A percentile compares a stretch with the other conserved stretches of the same genome.
Conservation (phyloP, 2,329 filamentous ascomycete species). For the Trichocomaceae sp. region DNA sequence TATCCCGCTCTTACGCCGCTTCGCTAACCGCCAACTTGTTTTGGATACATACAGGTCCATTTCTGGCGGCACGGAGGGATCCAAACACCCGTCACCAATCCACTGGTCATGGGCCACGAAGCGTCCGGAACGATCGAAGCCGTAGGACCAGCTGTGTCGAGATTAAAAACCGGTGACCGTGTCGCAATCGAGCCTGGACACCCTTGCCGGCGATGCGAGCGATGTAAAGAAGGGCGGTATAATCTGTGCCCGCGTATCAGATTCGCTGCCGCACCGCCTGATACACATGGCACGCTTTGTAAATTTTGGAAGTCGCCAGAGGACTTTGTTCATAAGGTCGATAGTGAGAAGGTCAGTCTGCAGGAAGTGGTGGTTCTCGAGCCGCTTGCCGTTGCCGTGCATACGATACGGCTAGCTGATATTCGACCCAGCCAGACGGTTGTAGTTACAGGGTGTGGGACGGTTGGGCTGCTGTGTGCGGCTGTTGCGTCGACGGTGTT, state of each 20-base stretch:
- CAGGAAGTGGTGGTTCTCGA: background rate
- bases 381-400: background rate
- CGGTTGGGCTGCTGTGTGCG: background rate
- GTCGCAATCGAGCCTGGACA: constrained; percentile 22
- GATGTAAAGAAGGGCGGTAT: too few species aligned
- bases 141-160: constrained; percentile 21
- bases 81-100: constrained; percentile 24
- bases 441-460: background rate
- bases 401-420: background rate
- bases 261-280: background rate
- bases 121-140: constrained; percentile 22
- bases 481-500: background rate
- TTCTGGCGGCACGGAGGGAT: constrained; percentile 37
- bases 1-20: too few species aligned
- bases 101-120: constrained; percentile 32
- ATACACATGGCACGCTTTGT: background rate
- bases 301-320: background rate
- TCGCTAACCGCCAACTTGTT: background rate
- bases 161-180: constrained; percentile 24
- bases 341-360: background rate
- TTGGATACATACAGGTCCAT: constrained; percentile 25
- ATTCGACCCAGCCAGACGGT: background rate
- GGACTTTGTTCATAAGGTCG: background rate
- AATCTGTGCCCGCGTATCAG: too few species aligned
- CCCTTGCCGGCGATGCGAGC: background rate